Base-by-base conservation (phyloP, 73 alveolate species). In the Strombidium stylifer region DNA sequence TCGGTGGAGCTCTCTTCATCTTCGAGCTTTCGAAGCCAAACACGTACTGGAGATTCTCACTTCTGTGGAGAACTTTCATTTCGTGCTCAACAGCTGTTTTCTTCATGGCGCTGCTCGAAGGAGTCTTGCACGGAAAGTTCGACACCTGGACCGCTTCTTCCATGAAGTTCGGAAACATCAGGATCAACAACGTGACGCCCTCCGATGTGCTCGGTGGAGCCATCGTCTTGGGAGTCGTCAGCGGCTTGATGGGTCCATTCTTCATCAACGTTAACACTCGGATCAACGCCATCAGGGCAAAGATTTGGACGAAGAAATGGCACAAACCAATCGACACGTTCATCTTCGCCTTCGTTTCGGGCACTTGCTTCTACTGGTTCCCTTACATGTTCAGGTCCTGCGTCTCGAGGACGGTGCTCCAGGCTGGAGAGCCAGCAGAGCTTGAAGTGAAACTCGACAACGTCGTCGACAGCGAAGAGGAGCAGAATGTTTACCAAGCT, bases 1-100 rank as follows among this genome's bases (percentile, higher is more conserved):
- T 71, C 39, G 84, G 84, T 11, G 84, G 84, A 18, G 46, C 84
- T 30, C 42, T 71, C 49, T 71, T 57, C 35, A 75, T 75, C 11
- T 71, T 57, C 45, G 84, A 71, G 27, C 55, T 71, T 16, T 41
- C 72, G 5, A 46, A 50, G n/a, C 79, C 86, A 1, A 46, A 73
- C 2, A 61, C 21, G 18, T 73, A 35, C 57, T 73, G 86, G 86
- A 45, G 72, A 12, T 73, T 73, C 39, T 54, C 42, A 23, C 54
- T 73, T 10, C 31, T 64, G 31, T 73, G 86, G 86, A 53, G 20
- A 12, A 7, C 60, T 18, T 73, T 73, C 65, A 35, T 64, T 30
- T 41, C 69, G 18, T 31, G 80, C 2, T 40, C 73, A n/a, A 52
- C 49, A 18, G 58, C 86, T 18, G 20, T 49, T 12, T 73, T 73